These are phyloP conservation scores for Colletotrichum eremochloae DNA, from an alignment of 2,329 filamentous ascomycete genomes.

Conservation along the genomic window DNA sequence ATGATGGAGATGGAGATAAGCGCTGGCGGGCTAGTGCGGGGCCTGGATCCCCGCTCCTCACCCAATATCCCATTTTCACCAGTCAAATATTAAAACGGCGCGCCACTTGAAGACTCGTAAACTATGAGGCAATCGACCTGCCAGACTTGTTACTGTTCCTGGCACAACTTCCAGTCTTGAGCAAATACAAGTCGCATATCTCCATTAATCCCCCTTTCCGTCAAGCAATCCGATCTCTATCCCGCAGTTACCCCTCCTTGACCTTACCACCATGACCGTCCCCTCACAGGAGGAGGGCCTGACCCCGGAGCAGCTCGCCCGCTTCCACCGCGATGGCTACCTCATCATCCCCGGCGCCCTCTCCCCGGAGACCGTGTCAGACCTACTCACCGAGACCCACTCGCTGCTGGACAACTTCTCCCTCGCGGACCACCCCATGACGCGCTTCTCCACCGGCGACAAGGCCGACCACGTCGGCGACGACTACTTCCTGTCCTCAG, in stretches of 20 bases:
- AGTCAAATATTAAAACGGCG: conserved; percentile 10
- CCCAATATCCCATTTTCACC: background rate
- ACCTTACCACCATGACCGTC: conserved; percentile 17
- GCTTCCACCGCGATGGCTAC: conserved; percentile 88
- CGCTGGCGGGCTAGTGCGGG: conserved; percentile 31
- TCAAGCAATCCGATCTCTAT: background rate
- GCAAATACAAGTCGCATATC: background rate
- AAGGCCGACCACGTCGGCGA: conserved; percentile 86
- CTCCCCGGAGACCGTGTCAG: conserved; percentile 71
- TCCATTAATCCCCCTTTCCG: no score
- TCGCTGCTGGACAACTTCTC: conserved; percentile 80
- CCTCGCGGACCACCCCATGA: conserved; percentile 89
- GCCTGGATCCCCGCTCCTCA: conserved; percentile 31
- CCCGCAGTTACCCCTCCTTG: background rate
- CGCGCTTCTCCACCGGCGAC: conserved; percentile 89
- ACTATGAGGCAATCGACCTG: background rate
- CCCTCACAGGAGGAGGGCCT: conserved; percentile 64
- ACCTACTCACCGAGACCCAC: conserved; percentile 81
- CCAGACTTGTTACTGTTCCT: background rate
- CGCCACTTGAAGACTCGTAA: conserved; percentile 10
- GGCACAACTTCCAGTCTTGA: background rate
- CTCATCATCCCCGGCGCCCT: conserved; percentile 87
- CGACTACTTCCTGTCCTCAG: conserved; percentile 90
- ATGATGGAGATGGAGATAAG: conserved; percentile 24
- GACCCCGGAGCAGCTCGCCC: conserved; percentile 75